Evolutionary conservation across 2,329 filamentous ascomycete genomes (phyloP).

Genomic region (Nigrospora oryzae): DNA sequence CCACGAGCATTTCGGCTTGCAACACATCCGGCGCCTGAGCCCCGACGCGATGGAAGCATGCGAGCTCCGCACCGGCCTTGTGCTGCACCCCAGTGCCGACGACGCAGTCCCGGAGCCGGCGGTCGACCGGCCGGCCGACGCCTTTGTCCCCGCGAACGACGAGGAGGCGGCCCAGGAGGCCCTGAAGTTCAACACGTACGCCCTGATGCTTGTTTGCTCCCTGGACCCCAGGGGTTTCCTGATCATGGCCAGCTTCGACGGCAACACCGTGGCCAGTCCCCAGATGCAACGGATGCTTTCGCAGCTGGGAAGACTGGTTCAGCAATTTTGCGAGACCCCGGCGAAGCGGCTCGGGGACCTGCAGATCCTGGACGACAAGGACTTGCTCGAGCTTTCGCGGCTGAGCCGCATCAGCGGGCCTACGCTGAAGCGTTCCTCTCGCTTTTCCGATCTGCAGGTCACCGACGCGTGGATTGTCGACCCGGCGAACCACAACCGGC

Average conservation of each 20-base stretch:
- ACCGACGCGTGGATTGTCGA: slow-evolving; percentile 31
- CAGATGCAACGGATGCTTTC: slow-evolving; percentile 44
- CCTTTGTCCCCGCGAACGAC: slow-evolving; percentile 46
- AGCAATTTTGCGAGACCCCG: slow-evolving; percentile 34
- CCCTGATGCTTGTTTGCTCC: slow-evolving; percentile 58
- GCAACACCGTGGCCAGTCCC: slow-evolving; percentile 41
- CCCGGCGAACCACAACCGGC: slow-evolving; percentile 19
- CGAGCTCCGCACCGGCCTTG: slow-evolving; percentile 44
- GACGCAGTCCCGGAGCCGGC: slow-evolving; percentile 15
- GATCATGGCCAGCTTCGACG: slow-evolving; percentile 58
- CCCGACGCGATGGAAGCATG: slow-evolving; percentile 46
- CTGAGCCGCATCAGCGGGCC: slow-evolving; percentile 15
- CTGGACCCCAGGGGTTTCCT: slow-evolving; percentile 46
- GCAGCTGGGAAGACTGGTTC: slow-evolving; percentile 42
- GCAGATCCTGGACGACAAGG: slow-evolving; percentile 22
- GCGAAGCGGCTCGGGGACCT: slow-evolving; percentile 23
- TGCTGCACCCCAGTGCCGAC: slow-evolving; percentile 38
- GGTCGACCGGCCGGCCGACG: slow-evolving; percentile 33
- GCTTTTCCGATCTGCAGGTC: slow-evolving; percentile 12
- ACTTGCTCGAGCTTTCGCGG: slow-evolving; percentile 21
- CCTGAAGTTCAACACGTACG: slow-evolving; percentile 49
- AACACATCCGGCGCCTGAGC: slow-evolving; percentile 50
- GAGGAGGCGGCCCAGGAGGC: slow-evolving; percentile 48
- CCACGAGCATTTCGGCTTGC: slow-evolving; percentile 55
- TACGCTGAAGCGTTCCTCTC: slow-evolving; percentile 9